Percentiles rank a stretch among this genome's conserved stretches.
Conservation (phyloP, 2,329 filamentous ascomycete species). For the Epichloe bromicola region DNA sequence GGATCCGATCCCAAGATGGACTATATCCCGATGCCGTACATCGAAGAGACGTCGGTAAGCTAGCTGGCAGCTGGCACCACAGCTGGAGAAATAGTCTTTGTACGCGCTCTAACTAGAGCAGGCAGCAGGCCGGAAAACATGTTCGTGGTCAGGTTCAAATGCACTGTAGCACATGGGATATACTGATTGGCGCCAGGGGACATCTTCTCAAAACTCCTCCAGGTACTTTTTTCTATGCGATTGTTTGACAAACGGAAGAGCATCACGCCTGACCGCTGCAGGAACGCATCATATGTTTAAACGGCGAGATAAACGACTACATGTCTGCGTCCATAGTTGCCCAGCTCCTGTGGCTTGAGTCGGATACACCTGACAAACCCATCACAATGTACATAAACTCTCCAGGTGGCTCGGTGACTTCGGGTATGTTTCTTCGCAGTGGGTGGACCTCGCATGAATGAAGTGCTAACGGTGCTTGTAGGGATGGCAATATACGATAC, state of each 20-base stretch:
- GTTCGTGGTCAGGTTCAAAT: slow-evolving; percentile 31
- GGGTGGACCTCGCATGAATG: background rate
- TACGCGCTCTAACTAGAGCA: slow-evolving; percentile 26
- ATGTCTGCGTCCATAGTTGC: slow-evolving; percentile 90
- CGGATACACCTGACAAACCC: slow-evolving; percentile 84
- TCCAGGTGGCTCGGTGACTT: slow-evolving; percentile 80
- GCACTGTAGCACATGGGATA: background rate
- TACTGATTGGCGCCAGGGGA: slow-evolving; percentile 43
- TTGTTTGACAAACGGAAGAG: background rate
- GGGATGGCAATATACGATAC: slow-evolving; percentile 92
- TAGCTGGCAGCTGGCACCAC: background rate
- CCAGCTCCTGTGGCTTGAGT: slow-evolving; percentile 94
- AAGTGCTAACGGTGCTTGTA: slow-evolving; percentile 7
- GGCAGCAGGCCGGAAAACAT: slow-evolving; percentile 67
- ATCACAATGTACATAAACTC: slow-evolving; percentile 98
- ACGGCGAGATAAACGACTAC: slow-evolving; percentile 79
- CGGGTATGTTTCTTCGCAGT: slow-evolving; percentile 26
- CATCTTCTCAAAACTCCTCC: slow-evolving; percentile 68
- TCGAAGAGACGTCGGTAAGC: slow-evolving; percentile 32
- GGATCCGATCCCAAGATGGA: slow-evolving; percentile 17
- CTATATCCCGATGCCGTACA: slow-evolving; percentile 46
- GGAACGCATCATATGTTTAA: slow-evolving; percentile 91
- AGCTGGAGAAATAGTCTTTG: background rate
- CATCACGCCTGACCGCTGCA: slow-evolving; percentile 19
- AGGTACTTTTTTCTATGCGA: slow-evolving; percentile 32